Percentiles rank a stretch among this genome's conserved stretches.
Conservation (phyloP, 805 yeast genomes). For the Debaryomyces prosopidis region DNA sequence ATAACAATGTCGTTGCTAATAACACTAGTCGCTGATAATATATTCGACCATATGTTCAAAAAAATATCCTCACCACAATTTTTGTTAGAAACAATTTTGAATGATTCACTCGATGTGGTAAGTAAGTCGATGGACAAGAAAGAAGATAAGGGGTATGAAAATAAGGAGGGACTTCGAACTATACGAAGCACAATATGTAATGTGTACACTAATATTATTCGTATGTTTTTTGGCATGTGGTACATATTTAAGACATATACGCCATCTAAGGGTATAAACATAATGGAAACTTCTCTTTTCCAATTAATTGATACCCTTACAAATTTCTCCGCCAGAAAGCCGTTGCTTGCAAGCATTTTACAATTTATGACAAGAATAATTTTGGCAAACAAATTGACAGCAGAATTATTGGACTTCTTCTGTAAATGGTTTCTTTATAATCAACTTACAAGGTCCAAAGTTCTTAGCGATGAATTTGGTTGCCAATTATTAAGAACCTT, state of each 20-base stretch:
- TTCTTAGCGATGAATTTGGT: conserved; percentile 3
- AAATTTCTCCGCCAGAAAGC: conserved; percentile 12
- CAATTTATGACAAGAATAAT: conserved; percentile 1
- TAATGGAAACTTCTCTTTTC: conserved; percentile 10
- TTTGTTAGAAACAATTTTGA: conserved; percentile 16
- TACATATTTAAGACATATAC: not conserved
- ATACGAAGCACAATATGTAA: too few species aligned
- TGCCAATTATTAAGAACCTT: conserved; percentile 5
- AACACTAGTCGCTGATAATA: conserved; percentile 29
- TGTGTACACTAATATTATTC: not conserved
- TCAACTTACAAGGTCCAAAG: not conserved
- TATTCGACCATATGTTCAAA: conserved; percentile 21
- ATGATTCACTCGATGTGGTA: conserved; percentile 5
- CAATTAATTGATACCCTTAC: conserved; percentile 10
- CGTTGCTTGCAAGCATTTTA: conserved; percentile 8
- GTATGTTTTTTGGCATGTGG: not conserved
- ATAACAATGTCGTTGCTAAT: conserved; percentile 23
- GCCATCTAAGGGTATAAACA: not conserved
- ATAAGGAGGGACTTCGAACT: too few species aligned
- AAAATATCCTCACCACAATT: conserved; percentile 27
- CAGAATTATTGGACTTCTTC: conserved; percentile 2
- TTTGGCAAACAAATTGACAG: conserved; percentile 1
- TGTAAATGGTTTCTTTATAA: not conserved
- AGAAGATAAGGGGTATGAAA: not conserved
- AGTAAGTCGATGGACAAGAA: conserved; percentile 4